Base-by-base conservation (phyloP, 129 eudicot genomes). In the Flaveria robusta region DNA sequence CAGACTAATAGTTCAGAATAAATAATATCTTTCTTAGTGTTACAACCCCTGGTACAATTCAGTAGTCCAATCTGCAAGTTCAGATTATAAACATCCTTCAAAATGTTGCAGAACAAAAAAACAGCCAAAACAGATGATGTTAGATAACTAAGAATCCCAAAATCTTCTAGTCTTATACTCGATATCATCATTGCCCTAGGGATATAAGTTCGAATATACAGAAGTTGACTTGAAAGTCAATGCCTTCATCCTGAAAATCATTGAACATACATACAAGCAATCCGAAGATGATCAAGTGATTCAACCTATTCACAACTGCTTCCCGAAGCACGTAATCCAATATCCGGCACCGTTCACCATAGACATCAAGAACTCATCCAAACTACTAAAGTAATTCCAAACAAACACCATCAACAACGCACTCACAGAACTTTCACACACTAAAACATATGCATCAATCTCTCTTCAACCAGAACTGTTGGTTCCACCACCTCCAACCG, bases 381-480 rank as follows among this genome's bases (percentile, higher is more conserved):
- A 45, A 26, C 23, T 18, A 75, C 3, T 13, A 75, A 19, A 43
- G 41, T 19, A 13, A 69, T 49, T 50, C 15, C 16, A 7, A 75
- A 22, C n/a, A 29, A 75, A 16, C 27, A 10, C 16, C 55, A 31
- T 31, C 24, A 71, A 31, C 7, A 31, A 4, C 37, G 5, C 37
- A 31, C 37, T 31, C 5, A 31, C 39, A 34, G 39, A 34, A 34
- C 7, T 34, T 34, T 34, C 39, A 34, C 66, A 52, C 14, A 52
- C 37, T n/a, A 52, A 47, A 52, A 16, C 50, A 34, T 2, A 72
- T 6, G 29, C 64, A 31, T 37, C 54, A 18, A 73, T 66, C 13
- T 39, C 31, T 39, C 73, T 76, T 34, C 73, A 76, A 65, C 51
- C 39, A 65, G 54, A 65, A 50, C 42, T 23, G 51, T 76, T 74